These are phyloP conservation scores for Aspergillus sp. DNA, from an alignment of 2,329 filamentous ascomycete species.

Conservation along the genomic window DNA sequence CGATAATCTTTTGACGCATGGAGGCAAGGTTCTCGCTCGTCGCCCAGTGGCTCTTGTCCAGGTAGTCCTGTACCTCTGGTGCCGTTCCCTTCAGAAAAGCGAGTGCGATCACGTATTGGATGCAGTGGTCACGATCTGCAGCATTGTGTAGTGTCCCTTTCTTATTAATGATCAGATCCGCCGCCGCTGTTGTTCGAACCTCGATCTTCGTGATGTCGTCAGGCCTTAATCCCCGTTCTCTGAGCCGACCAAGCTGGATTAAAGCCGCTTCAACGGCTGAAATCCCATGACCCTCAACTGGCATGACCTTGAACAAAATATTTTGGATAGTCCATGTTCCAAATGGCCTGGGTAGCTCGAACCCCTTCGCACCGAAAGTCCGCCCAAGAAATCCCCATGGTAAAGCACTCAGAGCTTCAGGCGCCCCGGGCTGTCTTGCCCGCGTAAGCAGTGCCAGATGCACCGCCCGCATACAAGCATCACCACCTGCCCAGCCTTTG, in stretches of 20 bases:
- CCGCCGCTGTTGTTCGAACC: slow-evolving; percentile 25
- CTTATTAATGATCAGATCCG: slow-evolving; percentile 31
- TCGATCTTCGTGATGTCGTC: slow-evolving; percentile 20
- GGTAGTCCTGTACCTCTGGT: slow-evolving; percentile 22
- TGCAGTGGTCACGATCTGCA: slow-evolving; percentile 33
- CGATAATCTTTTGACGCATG: slow-evolving; percentile 20
- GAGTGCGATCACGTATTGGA: slow-evolving; percentile 31
- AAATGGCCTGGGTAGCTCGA: slow-evolving; percentile 13
- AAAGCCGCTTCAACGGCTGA: slow-evolving; percentile 30
- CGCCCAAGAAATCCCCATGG: slow-evolving; percentile 33
- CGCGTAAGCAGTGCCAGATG: slow-evolving; percentile 29
- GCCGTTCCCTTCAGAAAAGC: slow-evolving; percentile 24
- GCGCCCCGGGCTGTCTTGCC: slow-evolving; percentile 23
- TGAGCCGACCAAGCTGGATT: slow-evolving; percentile 8
- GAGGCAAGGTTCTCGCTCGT: slow-evolving; percentile 11
- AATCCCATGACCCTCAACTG: slow-evolving; percentile 30
- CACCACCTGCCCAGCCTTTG: slow-evolving; percentile 41
- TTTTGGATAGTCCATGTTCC: slow-evolving; percentile 18
- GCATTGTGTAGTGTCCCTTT: slow-evolving; percentile 18
- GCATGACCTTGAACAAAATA: slow-evolving; percentile 21
- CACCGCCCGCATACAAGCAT: slow-evolving; percentile 38
- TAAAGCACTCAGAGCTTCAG: slow-evolving; percentile 23
- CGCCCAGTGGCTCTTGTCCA: slow-evolving; percentile 21
- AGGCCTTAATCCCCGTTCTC: slow-evolving; percentile 6
- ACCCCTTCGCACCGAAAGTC: slow-evolving; percentile 14